These are phyloP conservation scores for Auricularia sp. DNA, from an alignment of 768 basidiomycete species.

Conservation along the genomic window DNA sequence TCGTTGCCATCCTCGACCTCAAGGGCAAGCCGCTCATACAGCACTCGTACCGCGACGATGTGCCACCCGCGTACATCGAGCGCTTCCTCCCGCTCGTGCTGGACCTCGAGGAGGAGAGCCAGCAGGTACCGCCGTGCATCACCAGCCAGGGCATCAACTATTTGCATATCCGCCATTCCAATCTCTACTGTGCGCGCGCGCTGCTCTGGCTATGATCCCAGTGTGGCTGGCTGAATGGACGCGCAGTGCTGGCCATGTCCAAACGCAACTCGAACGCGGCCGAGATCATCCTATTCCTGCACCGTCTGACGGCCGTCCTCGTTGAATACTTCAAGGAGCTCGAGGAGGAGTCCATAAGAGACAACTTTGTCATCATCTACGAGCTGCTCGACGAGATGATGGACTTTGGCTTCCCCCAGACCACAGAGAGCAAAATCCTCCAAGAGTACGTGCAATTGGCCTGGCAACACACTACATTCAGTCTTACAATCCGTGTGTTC, in stretches of 20 bases:
- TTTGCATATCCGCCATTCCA: slow-evolving; percentile 97
- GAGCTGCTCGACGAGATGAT: slow-evolving; percentile 99
- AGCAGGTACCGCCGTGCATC: slow-evolving; percentile 94
- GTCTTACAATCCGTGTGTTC: slow-evolving; percentile 4
- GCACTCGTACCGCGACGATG: slow-evolving; percentile 92
- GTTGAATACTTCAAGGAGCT: slow-evolving; percentile 99
- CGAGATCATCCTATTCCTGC: slow-evolving; percentile 93
- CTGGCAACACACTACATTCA: neutral
- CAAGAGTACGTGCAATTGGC: slow-evolving; percentile 59
- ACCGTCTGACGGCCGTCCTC: slow-evolving; percentile 83
- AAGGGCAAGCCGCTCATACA: slow-evolving; percentile 98
- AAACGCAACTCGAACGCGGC: slow-evolving; percentile 94
- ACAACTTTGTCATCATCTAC: slow-evolving; percentile 99
- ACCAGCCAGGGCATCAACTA: slow-evolving; percentile 93
- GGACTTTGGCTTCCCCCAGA: slow-evolving; percentile 99
- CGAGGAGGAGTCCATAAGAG: slow-evolving; percentile 96
- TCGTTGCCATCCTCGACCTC: slow-evolving; percentile 93
- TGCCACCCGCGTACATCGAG: slow-evolving; percentile 80
- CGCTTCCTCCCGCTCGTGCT: slow-evolving; percentile 87
- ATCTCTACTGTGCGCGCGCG: slow-evolving; percentile 71
- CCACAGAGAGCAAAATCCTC: slow-evolving; percentile 97
- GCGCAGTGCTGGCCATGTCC: slow-evolving; percentile 81
- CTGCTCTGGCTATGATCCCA: neutral
- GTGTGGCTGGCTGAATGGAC: neutral
- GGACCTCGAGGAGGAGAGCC: slow-evolving; percentile 95